A percentile compares a stretch with the other conserved stretches of the same genome.
phyloP scores from a whole-genome alignment of 768 basidiomycete species.

The Paxillus involutus region DNA sequence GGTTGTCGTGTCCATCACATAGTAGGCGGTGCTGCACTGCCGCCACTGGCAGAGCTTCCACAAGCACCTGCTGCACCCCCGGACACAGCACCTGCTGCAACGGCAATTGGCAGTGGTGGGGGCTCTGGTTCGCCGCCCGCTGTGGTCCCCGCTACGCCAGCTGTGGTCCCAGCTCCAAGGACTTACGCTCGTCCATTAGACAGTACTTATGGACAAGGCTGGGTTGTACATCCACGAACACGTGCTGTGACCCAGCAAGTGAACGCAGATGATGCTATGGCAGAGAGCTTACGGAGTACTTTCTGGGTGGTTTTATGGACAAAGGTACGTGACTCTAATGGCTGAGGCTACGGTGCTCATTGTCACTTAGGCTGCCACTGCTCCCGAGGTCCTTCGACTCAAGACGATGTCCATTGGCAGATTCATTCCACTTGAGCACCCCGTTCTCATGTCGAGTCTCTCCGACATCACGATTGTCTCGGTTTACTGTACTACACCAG shows the following conservation, averaged over 20 bases:
- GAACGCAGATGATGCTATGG: neutral
- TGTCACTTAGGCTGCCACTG: neutral
- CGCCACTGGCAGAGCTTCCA: neutral
- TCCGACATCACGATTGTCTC: neutral
- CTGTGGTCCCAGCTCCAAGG: neutral
- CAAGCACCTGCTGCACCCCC: neutral
- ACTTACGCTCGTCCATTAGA: neutral
- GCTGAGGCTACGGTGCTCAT: neutral
- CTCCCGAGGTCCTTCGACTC: neutral
- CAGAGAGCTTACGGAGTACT: neutral
- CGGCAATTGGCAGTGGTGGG: neutral
- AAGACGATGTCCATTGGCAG: neutral
- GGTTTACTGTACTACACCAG: neutral
- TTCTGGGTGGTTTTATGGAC: neutral
- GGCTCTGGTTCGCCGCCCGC: no score
- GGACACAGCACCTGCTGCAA: neutral
- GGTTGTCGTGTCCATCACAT: neutral
- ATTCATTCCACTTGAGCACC: neutral
- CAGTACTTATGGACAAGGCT: neutral
- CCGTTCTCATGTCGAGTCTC: neutral
- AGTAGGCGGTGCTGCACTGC: neutral
- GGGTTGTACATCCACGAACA: neutral
- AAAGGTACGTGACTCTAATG: neutral
- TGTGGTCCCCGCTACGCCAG: neutral
- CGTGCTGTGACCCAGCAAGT: neutral